Base-by-base conservation (phyloP, 345 rosid species). In the Carallia pectinifolia region DNA sequence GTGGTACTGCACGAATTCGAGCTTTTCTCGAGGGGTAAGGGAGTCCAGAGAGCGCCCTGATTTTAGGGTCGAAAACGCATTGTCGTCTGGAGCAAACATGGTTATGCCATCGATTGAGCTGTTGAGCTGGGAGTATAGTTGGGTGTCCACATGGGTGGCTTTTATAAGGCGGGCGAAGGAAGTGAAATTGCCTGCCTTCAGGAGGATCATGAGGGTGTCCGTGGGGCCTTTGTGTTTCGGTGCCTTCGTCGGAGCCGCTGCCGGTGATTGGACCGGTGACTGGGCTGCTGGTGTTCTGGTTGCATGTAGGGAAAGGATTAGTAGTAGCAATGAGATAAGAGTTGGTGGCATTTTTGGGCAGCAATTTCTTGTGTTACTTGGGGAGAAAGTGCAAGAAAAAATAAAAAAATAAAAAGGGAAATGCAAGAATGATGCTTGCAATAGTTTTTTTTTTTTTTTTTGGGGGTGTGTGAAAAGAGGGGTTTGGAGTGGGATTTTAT, bases 51-150 rank as follows among this genome's bases (percentile, higher is more conserved):
- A 50, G 4, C 50, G 50, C 50, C 64, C 68, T 1, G 61, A 15
- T 61, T 54, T 67, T 27, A 55, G 80, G 50, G 38, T 40, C 16
- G 80, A 17, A 27, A 76, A 76, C 0, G 80, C 76, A 0, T 23
- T 12, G 48, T 76, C 80, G 12, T 19, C 55, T 5, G 80, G 80
- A 1, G 72, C 80, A 37, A 71, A 71, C 17, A 76, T 58, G 29
- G 80, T 76, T 4, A 76, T 50, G 19, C 80, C 80, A 23, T 71
- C 70, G 39, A 62, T 61, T 3, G 75, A 66, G 59, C 62, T 70
- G 58, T 76, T 76, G 38, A 76, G 75, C 37, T 65, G 71, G 27
- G 71, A 39, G 13, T 23, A 27, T 23, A 76, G 12, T 23, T 76
- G 79, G 19, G 36, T 40, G 27, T 66, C 72, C 2, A 64, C 61